Percentiles rank a stretch among this genome's conserved stretches.
These are phyloP conservation scores for Aspergillus hortae DNA, from an alignment of 2,329 filamentous ascomycete species.

Conservation along the genomic window DNA sequence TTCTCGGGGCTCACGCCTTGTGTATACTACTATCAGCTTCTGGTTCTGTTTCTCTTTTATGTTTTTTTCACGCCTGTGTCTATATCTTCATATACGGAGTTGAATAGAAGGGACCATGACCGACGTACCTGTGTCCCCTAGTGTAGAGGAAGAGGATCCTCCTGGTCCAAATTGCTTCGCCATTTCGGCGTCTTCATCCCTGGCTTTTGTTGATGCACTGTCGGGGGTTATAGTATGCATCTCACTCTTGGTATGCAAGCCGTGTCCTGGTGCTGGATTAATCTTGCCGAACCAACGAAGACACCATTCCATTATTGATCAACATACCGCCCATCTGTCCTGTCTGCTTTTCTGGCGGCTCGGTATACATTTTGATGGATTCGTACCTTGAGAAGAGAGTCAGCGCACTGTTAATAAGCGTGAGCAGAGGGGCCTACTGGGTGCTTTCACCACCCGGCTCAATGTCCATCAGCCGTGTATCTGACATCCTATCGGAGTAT, in stretches of 20 bases:
- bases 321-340: constrained; percentile 55
- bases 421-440: constrained; percentile 42
- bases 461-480: constrained; percentile 55
- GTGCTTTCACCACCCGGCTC: constrained; percentile 58
- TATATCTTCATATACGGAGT: constrained; percentile 26
- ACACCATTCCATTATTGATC: background rate
- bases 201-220: background rate
- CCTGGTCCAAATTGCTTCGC: constrained; percentile 56
- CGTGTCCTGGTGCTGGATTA: background rate
- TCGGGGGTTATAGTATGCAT: constrained; percentile 5
- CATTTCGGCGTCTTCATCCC: constrained; percentile 48
- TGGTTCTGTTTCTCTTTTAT: constrained; percentile 18
- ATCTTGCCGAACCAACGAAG: too few relatives aligned
- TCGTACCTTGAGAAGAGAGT: constrained; percentile 47
- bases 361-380: constrained; percentile 49
- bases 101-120: constrained; percentile 23
- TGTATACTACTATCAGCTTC: constrained; percentile 42
- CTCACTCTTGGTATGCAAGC: constrained; percentile 33
- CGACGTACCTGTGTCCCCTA: constrained; percentile 37
- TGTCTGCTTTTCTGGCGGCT: constrained; percentile 50
- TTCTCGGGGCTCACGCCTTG: constrained; percentile 33
- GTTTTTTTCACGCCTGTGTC: constrained; percentile 11
- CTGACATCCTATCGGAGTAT: constrained; percentile 41
- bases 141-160: constrained; percentile 46
- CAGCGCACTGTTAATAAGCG: too few relatives aligned